Evolutionary conservation across 352 stramenopile genomes (phyloP).

Genomic region (Globisporangium okanoganense): DNA sequence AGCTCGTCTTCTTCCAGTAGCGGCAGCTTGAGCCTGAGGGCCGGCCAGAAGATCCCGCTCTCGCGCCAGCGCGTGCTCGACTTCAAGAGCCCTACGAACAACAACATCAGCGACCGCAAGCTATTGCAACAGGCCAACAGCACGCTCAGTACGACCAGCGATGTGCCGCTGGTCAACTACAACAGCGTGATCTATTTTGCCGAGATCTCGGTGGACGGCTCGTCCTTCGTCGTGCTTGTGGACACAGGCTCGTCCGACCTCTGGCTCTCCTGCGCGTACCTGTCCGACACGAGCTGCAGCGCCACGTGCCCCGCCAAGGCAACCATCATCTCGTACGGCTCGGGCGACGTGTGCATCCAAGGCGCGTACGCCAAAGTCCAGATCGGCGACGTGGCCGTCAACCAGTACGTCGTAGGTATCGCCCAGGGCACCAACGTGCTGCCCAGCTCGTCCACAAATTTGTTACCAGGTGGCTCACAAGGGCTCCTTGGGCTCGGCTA

Average conservation of each 20-base stretch:
- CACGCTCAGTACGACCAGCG: not conserved
- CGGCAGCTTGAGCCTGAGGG: not conserved
- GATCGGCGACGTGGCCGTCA: slow-evolving; percentile 41
- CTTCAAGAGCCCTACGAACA: slow-evolving; percentile 8
- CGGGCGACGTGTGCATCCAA: slow-evolving; percentile 59
- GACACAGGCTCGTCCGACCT: slow-evolving; percentile 79
- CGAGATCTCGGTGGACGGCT: slow-evolving; percentile 38
- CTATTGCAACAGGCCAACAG: not conserved
- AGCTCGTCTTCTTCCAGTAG: not conserved
- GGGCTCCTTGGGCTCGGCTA: slow-evolving; percentile 71
- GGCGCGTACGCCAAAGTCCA: slow-evolving; percentile 29
- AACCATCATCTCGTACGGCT: slow-evolving; percentile 59
- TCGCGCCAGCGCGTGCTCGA: slow-evolving; percentile 14
- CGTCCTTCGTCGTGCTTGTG: slow-evolving; percentile 47
- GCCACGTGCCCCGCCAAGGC: slow-evolving; percentile 35
- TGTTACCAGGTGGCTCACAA: slow-evolving; percentile 45
- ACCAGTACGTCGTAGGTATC: slow-evolving; percentile 54
- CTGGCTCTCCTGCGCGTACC: slow-evolving; percentile 68
- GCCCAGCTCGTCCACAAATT: slow-evolving; percentile 25
- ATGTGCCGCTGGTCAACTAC: slow-evolving; percentile 33
- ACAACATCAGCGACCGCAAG: not conserved
- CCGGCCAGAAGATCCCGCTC: slow-evolving; percentile 14
- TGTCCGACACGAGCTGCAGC: slow-evolving; percentile 33
- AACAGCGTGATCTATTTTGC: slow-evolving; percentile 63
- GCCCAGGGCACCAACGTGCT: slow-evolving; percentile 48